phyloP scores from a whole-genome alignment of 495 filamentous ascomycete species.

The Entonaema liquescens region DNA sequence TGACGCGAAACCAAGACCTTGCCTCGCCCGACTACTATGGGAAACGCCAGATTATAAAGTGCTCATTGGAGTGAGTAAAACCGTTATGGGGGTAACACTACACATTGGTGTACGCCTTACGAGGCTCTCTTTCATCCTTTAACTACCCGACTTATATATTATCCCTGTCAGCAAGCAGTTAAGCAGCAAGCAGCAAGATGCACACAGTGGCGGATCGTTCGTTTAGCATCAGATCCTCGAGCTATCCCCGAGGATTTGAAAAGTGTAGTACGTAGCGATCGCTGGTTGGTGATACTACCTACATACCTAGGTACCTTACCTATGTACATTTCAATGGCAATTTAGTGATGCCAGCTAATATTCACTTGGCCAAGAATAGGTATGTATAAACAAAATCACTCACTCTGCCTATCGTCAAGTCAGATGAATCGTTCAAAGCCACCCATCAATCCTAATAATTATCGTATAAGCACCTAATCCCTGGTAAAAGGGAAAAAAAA shows the following conservation, averaged over 20 bases:
- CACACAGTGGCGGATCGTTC: background rate
- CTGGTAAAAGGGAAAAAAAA: background rate
- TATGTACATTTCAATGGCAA: too few relatives aligned
- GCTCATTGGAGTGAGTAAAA: background rate
- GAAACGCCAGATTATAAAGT: background rate
- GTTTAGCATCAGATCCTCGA: conserved; percentile 1
- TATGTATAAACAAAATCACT: background rate
- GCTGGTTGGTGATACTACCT: conserved; percentile 1
- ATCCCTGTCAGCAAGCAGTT: background rate
- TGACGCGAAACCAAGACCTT: conserved; percentile 5
- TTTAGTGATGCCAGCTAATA: background rate
- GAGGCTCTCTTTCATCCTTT: background rate
- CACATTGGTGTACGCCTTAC: background rate
- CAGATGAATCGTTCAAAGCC: background rate
- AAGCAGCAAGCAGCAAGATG: too few relatives aligned
- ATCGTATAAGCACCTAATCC: background rate
- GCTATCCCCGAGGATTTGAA: background rate
- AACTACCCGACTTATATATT: background rate
- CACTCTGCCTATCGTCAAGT: background rate
- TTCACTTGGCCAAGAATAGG: background rate
- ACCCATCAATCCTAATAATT: background rate
- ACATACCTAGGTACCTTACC: too few relatives aligned
- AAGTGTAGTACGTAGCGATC: background rate
- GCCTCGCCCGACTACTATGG: conserved; percentile 1
- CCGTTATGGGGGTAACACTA: background rate